Conservation (phyloP, 2,329 filamentous ascomycete species). For the Venturia carpophila region DNA sequence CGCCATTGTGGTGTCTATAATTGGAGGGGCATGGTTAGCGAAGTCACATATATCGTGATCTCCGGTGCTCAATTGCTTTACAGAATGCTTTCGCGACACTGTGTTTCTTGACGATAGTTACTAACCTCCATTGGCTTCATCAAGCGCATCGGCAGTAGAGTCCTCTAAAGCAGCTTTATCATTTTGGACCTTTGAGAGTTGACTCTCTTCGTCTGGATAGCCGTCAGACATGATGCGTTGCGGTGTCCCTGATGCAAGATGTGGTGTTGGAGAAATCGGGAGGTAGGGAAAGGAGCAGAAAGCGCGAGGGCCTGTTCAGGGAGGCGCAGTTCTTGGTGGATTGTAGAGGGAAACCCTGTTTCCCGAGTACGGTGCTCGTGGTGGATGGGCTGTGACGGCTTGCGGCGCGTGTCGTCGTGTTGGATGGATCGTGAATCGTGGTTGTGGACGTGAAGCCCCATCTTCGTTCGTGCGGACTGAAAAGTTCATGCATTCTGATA, state of each 20-base stretch:
- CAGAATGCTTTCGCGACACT: background rate
- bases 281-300: background rate
- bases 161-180: background rate
- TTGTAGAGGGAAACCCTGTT: background rate
- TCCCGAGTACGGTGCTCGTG: background rate
- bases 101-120: conserved; percentile 3
- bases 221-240: conserved; percentile 7
- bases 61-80: background rate
- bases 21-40: background rate
- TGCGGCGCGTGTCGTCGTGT: background rate
- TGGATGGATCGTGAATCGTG: background rate
- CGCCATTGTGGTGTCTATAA: conserved; percentile 54
- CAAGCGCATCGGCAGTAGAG: background rate
- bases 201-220: background rate
- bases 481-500: background rate
- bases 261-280: background rate
- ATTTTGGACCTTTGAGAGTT: background rate
- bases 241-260: background rate
- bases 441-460: background rate
- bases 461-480: background rate
- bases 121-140: conserved; percentile 8
- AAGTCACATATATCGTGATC: background rate
- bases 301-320: background rate
- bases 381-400: background rate
- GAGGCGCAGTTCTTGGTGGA: background rate